These are phyloP conservation scores for Microbotryomycetes sp. DNA, from an alignment of 1,284 basidiomycete genomes.

Conservation along the genomic window DNA sequence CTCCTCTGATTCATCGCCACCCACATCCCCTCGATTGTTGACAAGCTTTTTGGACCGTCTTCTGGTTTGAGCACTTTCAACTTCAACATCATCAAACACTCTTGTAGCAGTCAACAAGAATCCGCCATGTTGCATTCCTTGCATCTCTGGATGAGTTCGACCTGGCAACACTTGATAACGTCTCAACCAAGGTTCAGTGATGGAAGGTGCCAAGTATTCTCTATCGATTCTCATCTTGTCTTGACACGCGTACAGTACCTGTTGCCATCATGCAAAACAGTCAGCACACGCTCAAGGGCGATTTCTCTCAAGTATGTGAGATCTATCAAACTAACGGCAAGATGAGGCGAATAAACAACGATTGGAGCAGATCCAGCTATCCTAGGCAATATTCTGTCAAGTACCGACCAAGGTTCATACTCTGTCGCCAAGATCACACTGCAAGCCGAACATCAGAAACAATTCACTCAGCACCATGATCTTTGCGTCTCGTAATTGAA, in stretches of 20 bases:
- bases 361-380: conserved; percentile 79
- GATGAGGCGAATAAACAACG: conserved; percentile 50
- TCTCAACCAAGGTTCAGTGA: conserved; percentile 84
- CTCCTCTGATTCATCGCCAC: neutral
- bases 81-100: conserved; percentile 33
- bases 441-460: too few species aligned
- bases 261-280: conserved; percentile 20
- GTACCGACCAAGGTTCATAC: conserved; percentile 77
- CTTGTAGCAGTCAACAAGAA: conserved; percentile 60
- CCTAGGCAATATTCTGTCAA: conserved; percentile 67
- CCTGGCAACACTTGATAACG: conserved; percentile 93
- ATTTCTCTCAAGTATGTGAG: neutral
- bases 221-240: conserved; percentile 60
- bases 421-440: conserved; percentile 77
- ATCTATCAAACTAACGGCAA: conserved; percentile 8
- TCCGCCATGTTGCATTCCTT: conserved; percentile 78
- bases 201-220: conserved; percentile 66
- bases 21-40: neutral
- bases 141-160: conserved; percentile 93
- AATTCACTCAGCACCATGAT: conserved; percentile 1
- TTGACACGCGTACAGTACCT: conserved; percentile 67
- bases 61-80: conserved; percentile 4
- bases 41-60: too few species aligned
- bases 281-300: neutral
- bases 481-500: neutral